These are phyloP conservation scores for Neocucurbitaria cava DNA, from an alignment of 2,329 filamentous ascomycete species.

Conservation along the genomic window DNA sequence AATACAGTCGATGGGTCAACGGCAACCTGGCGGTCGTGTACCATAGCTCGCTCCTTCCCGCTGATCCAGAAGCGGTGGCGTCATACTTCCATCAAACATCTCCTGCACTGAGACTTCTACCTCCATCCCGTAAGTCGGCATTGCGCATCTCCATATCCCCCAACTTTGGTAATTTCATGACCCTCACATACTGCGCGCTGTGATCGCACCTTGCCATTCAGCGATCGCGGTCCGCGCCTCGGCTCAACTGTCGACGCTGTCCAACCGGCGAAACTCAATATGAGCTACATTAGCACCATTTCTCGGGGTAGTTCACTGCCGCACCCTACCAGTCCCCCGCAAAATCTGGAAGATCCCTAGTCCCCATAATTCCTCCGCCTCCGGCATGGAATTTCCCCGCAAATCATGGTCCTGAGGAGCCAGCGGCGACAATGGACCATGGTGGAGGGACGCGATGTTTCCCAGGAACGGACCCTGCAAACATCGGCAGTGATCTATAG, in stretches of 20 bases:
- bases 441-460: neutral
- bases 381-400: slow-evolving; percentile 25
- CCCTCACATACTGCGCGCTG: slow-evolving; percentile 6
- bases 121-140: neutral
- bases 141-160: neutral
- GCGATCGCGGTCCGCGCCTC: slow-evolving; percentile 6
- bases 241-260: slow-evolving; percentile 1
- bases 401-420: slow-evolving; percentile 2
- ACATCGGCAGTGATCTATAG: neutral
- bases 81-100: neutral
- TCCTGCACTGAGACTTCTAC: neutral
- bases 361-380: slow-evolving; percentile 25
- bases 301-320: slow-evolving; percentile 20
- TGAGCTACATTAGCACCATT: neutral
- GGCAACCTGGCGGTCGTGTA: slow-evolving; percentile 2
- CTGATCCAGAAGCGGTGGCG: neutral
- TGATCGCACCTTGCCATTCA: slow-evolving; percentile 15
- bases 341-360: slow-evolving; percentile 13
- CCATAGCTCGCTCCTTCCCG: slow-evolving; percentile 14
- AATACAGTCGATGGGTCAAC: slow-evolving; percentile 10
- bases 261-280: slow-evolving; percentile 24
- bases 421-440: neutral
- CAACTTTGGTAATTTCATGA: neutral
- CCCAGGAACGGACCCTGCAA: neutral
- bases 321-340: slow-evolving; percentile 21